Percentiles rank a stretch among this genome's conserved stretches.
Evolutionary conservation across 108 stramenopile genomes (phyloP).

Genomic region (Discostella pseudostelligera): DNA sequence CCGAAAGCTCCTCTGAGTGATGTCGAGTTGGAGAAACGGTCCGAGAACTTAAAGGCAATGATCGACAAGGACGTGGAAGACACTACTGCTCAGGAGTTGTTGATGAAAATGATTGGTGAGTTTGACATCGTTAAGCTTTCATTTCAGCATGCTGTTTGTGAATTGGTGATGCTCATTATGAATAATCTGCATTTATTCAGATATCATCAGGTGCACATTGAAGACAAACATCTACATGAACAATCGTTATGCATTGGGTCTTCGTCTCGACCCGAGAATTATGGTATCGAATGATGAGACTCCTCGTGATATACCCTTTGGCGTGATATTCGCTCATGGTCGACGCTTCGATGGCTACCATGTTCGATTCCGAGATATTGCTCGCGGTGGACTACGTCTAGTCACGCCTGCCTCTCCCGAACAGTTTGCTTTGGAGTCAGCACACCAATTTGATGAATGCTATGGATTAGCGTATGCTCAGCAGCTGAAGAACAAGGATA

Average conservation of each 20-base stretch:
- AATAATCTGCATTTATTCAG: constrained; percentile 12
- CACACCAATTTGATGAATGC: constrained; percentile 94
- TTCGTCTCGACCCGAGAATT: constrained; percentile 89
- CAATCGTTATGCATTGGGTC: constrained; percentile 89
- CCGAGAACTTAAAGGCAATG: constrained; percentile 47
- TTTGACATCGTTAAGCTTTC: background rate
- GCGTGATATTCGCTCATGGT: constrained; percentile 93
- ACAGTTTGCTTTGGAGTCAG: constrained; percentile 88
- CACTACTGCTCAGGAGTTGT: constrained; percentile 59
- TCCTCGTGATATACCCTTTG: constrained; percentile 72
- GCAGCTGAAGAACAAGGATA: constrained; percentile 98
- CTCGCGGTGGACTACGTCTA: constrained; percentile 93
- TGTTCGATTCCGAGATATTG: constrained; percentile 95
- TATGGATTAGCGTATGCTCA: constrained; percentile 94
- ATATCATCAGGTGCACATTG: constrained; percentile 81
- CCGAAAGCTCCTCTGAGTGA: constrained; percentile 70
- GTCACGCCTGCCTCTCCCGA: constrained; percentile 91
- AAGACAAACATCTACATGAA: constrained; percentile 94
- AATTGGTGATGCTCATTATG: constrained; percentile 24
- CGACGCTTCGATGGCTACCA: constrained; percentile 97
- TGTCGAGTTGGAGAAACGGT: constrained; percentile 48
- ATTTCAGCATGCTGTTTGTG: constrained; percentile 2
- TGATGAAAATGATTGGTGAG: constrained; percentile 82
- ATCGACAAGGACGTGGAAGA: constrained; percentile 83
- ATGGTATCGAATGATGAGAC: constrained; percentile 62